Conservation (phyloP, 805 yeast genomes). For the Saturnispora dispora region DNA sequence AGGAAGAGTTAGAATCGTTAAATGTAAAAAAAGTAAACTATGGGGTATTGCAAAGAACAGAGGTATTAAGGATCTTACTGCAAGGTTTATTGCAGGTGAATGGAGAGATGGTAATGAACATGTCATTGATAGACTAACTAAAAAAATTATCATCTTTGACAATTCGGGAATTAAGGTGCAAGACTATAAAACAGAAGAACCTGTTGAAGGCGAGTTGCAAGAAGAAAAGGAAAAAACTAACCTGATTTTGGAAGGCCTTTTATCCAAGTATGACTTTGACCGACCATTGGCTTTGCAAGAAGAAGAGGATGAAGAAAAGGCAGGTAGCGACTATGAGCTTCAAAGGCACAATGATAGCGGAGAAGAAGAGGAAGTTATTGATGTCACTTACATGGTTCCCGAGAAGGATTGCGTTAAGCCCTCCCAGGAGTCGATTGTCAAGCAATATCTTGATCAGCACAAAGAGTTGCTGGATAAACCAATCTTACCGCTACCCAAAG, state of each 20-base stretch:
- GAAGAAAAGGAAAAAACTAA: slow-evolving; percentile 39
- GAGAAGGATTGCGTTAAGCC: slow-evolving; percentile 19
- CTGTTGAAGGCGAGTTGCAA: slow-evolving; percentile 23
- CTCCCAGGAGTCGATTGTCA: slow-evolving; percentile 16
- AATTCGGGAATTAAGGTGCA: slow-evolving; percentile 12
- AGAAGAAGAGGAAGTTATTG: slow-evolving; percentile 20
- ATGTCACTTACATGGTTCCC: slow-evolving; percentile 18
- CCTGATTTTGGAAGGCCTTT: slow-evolving; percentile 39
- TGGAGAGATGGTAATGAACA: slow-evolving; percentile 82
- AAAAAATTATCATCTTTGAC: slow-evolving; percentile 24
- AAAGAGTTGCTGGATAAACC: slow-evolving; percentile 11
- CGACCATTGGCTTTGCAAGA: slow-evolving; percentile 34
- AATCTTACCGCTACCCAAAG: not conserved
- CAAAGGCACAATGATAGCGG: slow-evolving; percentile 22
- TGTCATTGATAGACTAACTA: slow-evolving; percentile 50
- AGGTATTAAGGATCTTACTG: slow-evolving; percentile 51
- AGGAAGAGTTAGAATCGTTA: slow-evolving; percentile 47
- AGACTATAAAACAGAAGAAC: not conserved
- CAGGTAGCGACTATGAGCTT: slow-evolving; percentile 32
- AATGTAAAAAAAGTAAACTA: slow-evolving; percentile 63
- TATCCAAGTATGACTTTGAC: slow-evolving; percentile 44
- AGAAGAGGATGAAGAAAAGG: slow-evolving; percentile 30
- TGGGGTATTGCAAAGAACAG: slow-evolving; percentile 85
- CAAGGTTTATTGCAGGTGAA: slow-evolving; percentile 49
- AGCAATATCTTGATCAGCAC: slow-evolving; percentile 18